Evolutionary conservation across 1,139 yeast species (phyloP), one percentile per base, ranked within the genome.

Genomic region (Lodderomyces jiufengensis): DNA sequence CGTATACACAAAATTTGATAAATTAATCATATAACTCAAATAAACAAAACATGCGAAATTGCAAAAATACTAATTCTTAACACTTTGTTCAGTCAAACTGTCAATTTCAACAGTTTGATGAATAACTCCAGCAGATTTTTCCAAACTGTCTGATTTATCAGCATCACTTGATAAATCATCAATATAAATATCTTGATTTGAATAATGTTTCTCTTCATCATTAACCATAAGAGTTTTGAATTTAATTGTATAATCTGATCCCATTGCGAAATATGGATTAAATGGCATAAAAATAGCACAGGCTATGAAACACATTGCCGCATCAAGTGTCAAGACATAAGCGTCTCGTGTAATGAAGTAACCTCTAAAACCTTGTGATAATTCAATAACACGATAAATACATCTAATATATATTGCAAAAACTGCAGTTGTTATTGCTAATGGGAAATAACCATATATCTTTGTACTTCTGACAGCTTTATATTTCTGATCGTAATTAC

Each of bases 351-450:
- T 59, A 39, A 85, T 80, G 45, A 87, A 65, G 43, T 66, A 72
- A 0, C 95, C 95, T 7, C 49, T 34, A 78, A 87, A 86, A 8
- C 96, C 95, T 49, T 80, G 78, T 3, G 80, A 64, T 39, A 87
- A 68, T 57, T 87, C 96, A 20, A 78, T 75, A 38, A 85, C 78
- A 59, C 96, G 74, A 59, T 85, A 87, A 24, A 83, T 63, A 55
- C 92, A 84, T 57, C 96, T 74, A 34, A 78, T 69, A 49, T 73
- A 82, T 26, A 86, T 69, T 2, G 39, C 69, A n/a, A 80, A 23
- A 3, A 80, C 78, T 1, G 82, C 69, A 5, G 63, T 31, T 0
- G 79, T 61, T 7, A 79, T 55, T 2, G 73, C 78, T 18, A 63
- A 38, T 1, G 81, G 76, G 44, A 70, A 77, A 32, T 56, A 68